Evolutionary conservation across 1,139 yeast genomes (phyloP), one percentile per base, ranked within the genome.

Genomic region (Geotrichum restrictum): DNA sequence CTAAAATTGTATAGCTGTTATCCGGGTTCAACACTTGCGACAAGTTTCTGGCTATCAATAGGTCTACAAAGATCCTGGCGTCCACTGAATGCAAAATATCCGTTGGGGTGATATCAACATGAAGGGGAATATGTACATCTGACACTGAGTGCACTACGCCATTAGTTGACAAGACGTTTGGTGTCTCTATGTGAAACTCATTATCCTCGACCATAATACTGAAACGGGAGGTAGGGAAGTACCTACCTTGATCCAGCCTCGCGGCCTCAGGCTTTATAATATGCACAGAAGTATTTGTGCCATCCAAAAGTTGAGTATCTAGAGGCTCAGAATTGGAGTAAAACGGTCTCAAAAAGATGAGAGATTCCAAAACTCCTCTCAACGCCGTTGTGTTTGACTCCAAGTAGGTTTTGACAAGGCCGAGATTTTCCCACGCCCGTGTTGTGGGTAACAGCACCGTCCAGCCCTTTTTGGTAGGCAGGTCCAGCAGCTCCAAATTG

Each of bases 81-180:
- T 62, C 80, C 2, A 81, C 74, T 3, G 82, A 76, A 2, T 67
- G 67, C 0, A 91, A 71, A 49, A 93, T 72, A 52, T 88, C 85
- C 1, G 59, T 52, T 16, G 87, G 70, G 0, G 83, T 68, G 3
- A 93, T 77, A 8, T 73, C 67, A 32, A 91, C 69, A 32, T 72
- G 67, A 0, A 70, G 67, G 0, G 97, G 96, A 8, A 88, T 69
- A 1, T 80, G 64, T 0, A 88, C 73, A 10, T 75, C 68, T 44
- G 75, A 71, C 4, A 86, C 71, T 1, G 91, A 81, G 64, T 89
- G 98, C 1, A 88, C 79, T 0, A 91, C 96, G 0, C 98, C 98
- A 63, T 85, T 84, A 57, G 80, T 82, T 65, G 87, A 91, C 16
- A 93, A 66, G 7, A 88, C 76, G 65, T 93, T 97, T 1, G 81